Evolutionary conservation across 129 eudicot genomes (phyloP), one percentile per base, ranked within the genome.

Genomic region (Arctium lappa): DNA sequence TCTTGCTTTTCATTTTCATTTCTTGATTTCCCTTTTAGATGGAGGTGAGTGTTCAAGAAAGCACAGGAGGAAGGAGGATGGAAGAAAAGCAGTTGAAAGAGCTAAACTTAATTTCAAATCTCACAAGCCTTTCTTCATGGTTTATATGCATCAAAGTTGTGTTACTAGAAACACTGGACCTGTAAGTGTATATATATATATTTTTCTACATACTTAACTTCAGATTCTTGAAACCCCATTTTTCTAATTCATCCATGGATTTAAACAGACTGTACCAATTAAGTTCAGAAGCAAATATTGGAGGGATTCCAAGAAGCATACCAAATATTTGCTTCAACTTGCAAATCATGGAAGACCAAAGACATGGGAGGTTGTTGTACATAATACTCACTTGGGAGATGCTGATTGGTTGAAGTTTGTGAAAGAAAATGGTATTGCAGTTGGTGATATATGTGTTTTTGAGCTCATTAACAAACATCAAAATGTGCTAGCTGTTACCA

Each of bases 1-100:
- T 56, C 27, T 56, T 4, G 22, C 2, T 56, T 56, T 56, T 56
- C 27, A 16, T 56, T 15, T 56, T 56, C 65, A 15, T 56, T 56
- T 56, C 72, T 78, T 78, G 74, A 56, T 73, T 42, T 42, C 9
- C 48, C 9, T 53, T 73, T 62, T 44, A 73, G 76, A 32, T 73
- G 87, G 27, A 72, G 83, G 71, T 84, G 87, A 84, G 65, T 73
- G 79, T 62, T 84, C 80, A 73, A 79, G 70, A 13, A 79, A 40
- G 56, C 22, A 12, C 2, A 27, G 8, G n/a, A 18, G 8, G 1
- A 15, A 3, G 46, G 69, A 42, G 12, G 75, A 74, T 29, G 48
- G 75, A 44, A 74, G 7, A 18, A 8, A 1, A 44, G 83, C 79
- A 73, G 38, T 84, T 22, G 30, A 73, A 79, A 73, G 53, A 11